phyloP scores from a whole-genome alignment of 2,329 filamentous ascomycete species.

The Sclerotinia subarctica region DNA sequence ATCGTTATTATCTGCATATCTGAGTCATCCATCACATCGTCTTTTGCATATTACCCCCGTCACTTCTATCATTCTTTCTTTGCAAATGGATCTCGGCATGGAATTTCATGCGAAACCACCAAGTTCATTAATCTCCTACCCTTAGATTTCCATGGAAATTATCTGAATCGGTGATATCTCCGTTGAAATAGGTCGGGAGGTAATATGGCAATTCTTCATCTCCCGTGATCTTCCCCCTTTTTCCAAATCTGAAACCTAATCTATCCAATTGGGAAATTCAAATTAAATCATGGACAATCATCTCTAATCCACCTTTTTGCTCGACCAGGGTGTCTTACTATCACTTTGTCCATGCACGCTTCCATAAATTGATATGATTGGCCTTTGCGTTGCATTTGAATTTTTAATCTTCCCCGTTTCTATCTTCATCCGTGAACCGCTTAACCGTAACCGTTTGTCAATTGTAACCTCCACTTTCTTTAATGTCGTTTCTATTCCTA shows the following conservation, averaged over 20 bases:
- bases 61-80: not conserved
- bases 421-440: not conserved
- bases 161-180: not conserved
- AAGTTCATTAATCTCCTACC: not conserved
- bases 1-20: not conserved
- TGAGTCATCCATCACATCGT: not conserved
- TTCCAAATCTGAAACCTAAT: not conserved
- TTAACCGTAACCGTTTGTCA: too few species aligned
- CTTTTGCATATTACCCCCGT: not conserved
- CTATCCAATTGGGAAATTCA: not conserved
- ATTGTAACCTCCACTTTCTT: too few species aligned
- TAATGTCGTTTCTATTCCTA: not conserved
- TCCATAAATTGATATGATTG: not conserved
- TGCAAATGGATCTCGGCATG: not conserved
- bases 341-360: not conserved
- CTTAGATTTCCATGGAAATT: not conserved
- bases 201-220: slow-evolving; percentile 2
- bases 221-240: slow-evolving; percentile 1
- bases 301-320: not conserved
- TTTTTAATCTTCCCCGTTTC: not conserved
- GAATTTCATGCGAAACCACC: not conserved
- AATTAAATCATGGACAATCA: not conserved
- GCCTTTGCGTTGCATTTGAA: not conserved
- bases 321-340: not conserved
- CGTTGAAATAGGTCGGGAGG: too few species aligned